Conservation (phyloP, 2,329 filamentous ascomycete genomes). For the Trichophyton mentagrophytes region DNA sequence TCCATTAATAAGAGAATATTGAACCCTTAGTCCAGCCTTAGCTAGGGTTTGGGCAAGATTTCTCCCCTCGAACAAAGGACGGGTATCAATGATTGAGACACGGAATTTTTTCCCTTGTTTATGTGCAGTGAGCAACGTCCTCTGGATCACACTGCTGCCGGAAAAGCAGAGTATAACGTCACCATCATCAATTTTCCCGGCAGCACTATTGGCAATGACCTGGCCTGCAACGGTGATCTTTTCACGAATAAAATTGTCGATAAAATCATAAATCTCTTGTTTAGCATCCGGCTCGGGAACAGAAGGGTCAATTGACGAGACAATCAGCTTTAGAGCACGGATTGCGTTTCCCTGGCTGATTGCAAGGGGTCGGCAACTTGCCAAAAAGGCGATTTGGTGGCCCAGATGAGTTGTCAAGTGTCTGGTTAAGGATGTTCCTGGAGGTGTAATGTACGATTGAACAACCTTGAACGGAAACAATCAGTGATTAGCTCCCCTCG, state of each 20-base stretch:
- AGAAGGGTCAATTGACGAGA: constrained; percentile 80
- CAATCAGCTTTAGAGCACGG: constrained; percentile 81
- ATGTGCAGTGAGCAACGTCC: constrained; percentile 62
- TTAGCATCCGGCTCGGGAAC: constrained; percentile 73
- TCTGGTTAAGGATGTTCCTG: constrained; percentile 69
- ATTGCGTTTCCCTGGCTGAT: constrained; percentile 97
- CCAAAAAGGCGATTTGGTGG: constrained; percentile 89
- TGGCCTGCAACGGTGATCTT: constrained; percentile 77
- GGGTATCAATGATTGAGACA: constrained; percentile 71
- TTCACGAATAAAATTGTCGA: constrained; percentile 83
- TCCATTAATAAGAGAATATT: constrained; percentile 70
- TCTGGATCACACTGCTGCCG: constrained; percentile 73
- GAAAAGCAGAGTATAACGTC: constrained; percentile 80
- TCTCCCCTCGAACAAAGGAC: constrained; percentile 57
- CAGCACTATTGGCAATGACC: constrained; percentile 66
- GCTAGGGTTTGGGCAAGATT: constrained; percentile 59
- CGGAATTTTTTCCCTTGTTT: constrained; percentile 59
- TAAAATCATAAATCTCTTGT: constrained; percentile 59
- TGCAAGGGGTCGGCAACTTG: constrained; percentile 85
- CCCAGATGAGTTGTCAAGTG: constrained; percentile 88
- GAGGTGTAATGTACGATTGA: constrained; percentile 78
- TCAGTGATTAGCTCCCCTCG: not conserved
- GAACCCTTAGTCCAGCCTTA: constrained; percentile 58
- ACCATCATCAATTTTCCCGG: constrained; percentile 61
- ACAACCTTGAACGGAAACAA: constrained; percentile 47